phyloP scores from a whole-genome alignment of 129 eudicot species.

The Centella asiatica region DNA sequence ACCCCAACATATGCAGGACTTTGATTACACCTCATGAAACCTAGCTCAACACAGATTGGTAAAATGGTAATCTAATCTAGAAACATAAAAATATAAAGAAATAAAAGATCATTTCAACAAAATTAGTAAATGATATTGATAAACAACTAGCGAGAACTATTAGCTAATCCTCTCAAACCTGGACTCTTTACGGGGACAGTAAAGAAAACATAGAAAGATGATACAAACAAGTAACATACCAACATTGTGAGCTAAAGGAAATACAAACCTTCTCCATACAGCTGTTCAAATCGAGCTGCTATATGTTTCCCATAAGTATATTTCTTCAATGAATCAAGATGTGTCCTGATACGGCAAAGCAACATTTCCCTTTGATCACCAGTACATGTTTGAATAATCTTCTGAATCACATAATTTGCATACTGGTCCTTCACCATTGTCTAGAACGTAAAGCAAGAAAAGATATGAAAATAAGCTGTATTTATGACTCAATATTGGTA shows the following conservation, averaged over 20 bases:
- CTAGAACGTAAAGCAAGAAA: constrained; percentile 27
- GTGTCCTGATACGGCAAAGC: constrained; percentile 52
- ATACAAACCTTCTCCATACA: constrained; percentile 52
- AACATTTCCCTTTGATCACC: constrained; percentile 45
- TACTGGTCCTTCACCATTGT: constrained; percentile 89
- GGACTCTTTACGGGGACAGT: not conserved
- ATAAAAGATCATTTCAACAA: no score
- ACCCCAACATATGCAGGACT: no score
- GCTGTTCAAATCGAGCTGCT: constrained; percentile 68
- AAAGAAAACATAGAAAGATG: not conserved
- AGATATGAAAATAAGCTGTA: no score
- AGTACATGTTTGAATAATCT: constrained; percentile 55
- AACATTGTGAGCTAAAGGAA: not conserved
- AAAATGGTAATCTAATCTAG: no score
- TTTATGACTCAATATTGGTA: not conserved
- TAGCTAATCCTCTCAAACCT: not conserved
- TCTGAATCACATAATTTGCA: constrained; percentile 86
- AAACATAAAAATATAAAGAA: no score
- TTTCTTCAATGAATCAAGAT: constrained; percentile 71
- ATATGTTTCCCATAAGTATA: constrained; percentile 87
- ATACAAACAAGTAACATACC: not conserved
- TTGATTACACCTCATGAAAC: no score
- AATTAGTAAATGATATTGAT: no score
- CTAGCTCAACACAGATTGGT: no score
- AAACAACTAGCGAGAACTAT: no score